A percentile compares a stretch with the other conserved stretches of the same genome.
Conservation (phyloP, 441 rosid species). For the Brassica balearica region DNA sequence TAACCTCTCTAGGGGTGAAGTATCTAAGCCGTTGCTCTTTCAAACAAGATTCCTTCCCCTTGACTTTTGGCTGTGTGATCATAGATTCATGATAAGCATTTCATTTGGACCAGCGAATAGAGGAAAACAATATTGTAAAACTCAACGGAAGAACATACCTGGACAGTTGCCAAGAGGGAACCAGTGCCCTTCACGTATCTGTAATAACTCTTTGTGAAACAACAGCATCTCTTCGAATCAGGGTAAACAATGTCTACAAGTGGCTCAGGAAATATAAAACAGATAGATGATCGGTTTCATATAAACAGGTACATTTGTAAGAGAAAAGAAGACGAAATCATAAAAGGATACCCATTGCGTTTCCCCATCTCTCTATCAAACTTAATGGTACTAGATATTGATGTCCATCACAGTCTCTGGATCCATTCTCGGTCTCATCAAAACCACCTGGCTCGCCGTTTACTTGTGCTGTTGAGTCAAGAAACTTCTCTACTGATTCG, state of each 20-base stretch:
- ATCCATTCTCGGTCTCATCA: conserved; percentile 37
- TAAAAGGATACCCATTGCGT: conserved; percentile 90
- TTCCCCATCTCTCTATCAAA: conserved; percentile 94
- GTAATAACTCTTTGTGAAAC: conserved; percentile 95
- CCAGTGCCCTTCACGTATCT: conserved; percentile 95
- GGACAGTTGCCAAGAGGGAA: conserved; percentile 83
- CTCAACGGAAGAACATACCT: conserved; percentile 49
- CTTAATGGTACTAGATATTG: conserved; percentile 72
- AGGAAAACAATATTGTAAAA: conserved; percentile 1
- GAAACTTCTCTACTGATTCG: conserved; percentile 75
- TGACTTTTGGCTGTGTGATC: conserved; percentile 60
- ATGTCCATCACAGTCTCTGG: conserved; percentile 44
- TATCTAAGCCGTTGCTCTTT: conserved; percentile 83
- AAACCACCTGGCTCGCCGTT: conserved; percentile 39
- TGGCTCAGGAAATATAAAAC: conserved; percentile 47
- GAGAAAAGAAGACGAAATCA: conserved; percentile 15
- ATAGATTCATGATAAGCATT: conserved; percentile 12
- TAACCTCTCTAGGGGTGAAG: conserved; percentile 92
- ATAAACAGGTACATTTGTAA: neutral
- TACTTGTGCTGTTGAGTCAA: conserved; percentile 53
- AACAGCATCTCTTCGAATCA: conserved; percentile 89
- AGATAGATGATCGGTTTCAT: neutral
- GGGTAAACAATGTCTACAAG: conserved; percentile 81
- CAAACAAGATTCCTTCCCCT: conserved; percentile 64
- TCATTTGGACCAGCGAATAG: neutral